Percentiles rank a stretch among this genome's conserved stretches.
These are phyloP conservation scores for Peziza echinospora DNA, from an alignment of 495 filamentous ascomycete species.

Conservation along the genomic window DNA sequence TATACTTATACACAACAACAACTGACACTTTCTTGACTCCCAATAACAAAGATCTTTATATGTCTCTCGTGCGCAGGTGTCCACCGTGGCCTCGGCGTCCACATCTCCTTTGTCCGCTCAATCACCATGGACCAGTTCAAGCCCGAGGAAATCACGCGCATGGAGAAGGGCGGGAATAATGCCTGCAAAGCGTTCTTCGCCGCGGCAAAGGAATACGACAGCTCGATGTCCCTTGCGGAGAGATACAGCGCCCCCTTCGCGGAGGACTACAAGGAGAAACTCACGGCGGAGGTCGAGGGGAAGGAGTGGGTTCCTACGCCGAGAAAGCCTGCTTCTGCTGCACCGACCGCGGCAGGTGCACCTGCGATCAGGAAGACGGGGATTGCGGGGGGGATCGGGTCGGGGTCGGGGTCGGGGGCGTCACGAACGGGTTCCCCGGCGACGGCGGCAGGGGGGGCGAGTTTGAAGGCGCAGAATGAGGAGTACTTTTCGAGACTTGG, in stretches of 20 bases:
- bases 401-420: constrained; percentile 6
- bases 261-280: constrained; percentile 87
- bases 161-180: constrained; percentile 18
- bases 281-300: constrained; percentile 68
- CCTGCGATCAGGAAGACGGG: constrained; percentile 7
- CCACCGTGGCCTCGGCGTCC: constrained; percentile 55
- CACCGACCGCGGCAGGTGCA: background rate
- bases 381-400: constrained; percentile 18
- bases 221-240: constrained; percentile 42
- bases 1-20: background rate
- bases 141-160: constrained; percentile 26
- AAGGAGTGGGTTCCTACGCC: constrained; percentile 53
- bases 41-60: constrained; percentile 52
- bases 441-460: background rate
- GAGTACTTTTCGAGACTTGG: constrained; percentile 76
- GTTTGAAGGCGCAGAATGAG: constrained; percentile 47
- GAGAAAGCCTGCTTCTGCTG: constrained; percentile 19
- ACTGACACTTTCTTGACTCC: background rate
- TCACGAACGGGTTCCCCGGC: constrained; percentile 10
- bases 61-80: constrained; percentile 89
- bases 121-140: constrained; percentile 99
- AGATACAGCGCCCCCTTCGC: constrained; percentile 68
- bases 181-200: constrained; percentile 13
- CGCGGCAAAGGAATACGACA: constrained; percentile 6
- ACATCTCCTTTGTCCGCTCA: constrained; percentile 91